Percentiles rank a stretch among this genome's conserved stretches.
phyloP scores from a whole-genome alignment of 2,329 filamentous ascomycete genomes.

The Claviceps quebecensis region DNA sequence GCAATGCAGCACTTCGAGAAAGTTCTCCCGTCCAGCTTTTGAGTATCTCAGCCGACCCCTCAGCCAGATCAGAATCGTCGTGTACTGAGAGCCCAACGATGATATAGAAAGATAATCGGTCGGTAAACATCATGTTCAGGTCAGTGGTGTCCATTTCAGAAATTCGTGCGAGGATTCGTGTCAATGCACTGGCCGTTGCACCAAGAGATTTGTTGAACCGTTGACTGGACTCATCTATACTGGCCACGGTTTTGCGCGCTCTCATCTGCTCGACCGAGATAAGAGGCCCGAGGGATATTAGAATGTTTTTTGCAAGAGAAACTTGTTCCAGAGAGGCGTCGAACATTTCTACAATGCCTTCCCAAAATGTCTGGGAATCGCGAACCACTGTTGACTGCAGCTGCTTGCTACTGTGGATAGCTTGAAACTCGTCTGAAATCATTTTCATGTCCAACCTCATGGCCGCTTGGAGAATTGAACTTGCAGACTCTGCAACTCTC shows the following conservation, averaged over 20 bases:
- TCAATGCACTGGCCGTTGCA: conserved; percentile 43
- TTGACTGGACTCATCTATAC: conserved; percentile 28
- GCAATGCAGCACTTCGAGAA: conserved; percentile 26
- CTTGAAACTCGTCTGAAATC: conserved; percentile 31
- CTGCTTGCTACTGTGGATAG: conserved; percentile 44
- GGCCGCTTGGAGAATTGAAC: conserved; percentile 37
- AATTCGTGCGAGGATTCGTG: conserved; percentile 62
- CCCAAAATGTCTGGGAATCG: conserved; percentile 40
- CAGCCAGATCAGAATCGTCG: conserved; percentile 63
- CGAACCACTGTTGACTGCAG: conserved; percentile 55
- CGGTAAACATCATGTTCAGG: conserved; percentile 54
- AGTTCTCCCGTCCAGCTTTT: conserved; percentile 65
- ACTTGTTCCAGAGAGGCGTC: conserved; percentile 57
- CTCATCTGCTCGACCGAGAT: conserved; percentile 64
- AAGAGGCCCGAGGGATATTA: conserved; percentile 56
- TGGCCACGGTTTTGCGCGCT: conserved; percentile 31
- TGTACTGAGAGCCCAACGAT: conserved; percentile 71
- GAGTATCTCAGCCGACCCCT: conserved; percentile 67
- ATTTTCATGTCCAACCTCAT: conserved; percentile 31
- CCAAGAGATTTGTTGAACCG: conserved; percentile 64
- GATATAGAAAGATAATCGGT: conserved; percentile 54
- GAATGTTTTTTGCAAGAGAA: conserved; percentile 59
- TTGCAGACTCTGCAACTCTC: conserved; percentile 30
- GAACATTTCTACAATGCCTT: conserved; percentile 51
- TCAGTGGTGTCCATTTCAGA: conserved; percentile 60